Conservation (phyloP, 2,329 filamentous ascomycete genomes). For the Ceratocystiopsis sp. region DNA sequence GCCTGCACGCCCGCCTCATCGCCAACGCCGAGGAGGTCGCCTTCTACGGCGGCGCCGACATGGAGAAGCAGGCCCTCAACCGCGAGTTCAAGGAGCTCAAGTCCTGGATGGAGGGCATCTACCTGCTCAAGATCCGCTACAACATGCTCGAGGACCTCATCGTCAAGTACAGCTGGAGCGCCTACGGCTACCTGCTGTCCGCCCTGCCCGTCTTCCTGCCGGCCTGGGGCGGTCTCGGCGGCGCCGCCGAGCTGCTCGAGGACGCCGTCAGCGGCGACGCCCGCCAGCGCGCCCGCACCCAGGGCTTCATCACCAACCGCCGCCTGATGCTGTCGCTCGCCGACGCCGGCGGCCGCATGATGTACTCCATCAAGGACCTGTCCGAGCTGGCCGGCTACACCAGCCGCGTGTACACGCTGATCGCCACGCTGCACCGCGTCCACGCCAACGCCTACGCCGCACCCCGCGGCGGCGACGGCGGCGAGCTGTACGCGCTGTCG, state of each 20-base stretch:
- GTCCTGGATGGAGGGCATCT: conserved; percentile 96
- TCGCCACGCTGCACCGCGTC: conserved; percentile 84
- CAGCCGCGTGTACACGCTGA: conserved; percentile 85
- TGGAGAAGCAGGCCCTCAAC: conserved; percentile 85
- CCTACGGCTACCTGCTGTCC: conserved; percentile 86
- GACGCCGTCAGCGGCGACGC: conserved; percentile 20
- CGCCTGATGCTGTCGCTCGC: conserved; percentile 93
- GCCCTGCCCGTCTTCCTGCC: conserved; percentile 89
- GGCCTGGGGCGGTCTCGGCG: conserved; percentile 76
- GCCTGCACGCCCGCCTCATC: conserved; percentile 77
- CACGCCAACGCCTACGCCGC: conserved; percentile 73
- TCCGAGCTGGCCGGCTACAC: conserved; percentile 93
- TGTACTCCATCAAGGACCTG: conserved; percentile 98
- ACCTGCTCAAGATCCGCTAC: conserved; percentile 93
- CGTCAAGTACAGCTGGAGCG: conserved; percentile 96
- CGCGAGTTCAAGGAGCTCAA: conserved; percentile 85
- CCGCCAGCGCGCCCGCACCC: conserved; percentile 76
- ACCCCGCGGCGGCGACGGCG: conserved; percentile 22
- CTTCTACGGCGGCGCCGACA: conserved; percentile 90
- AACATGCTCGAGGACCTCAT: conserved; percentile 99
- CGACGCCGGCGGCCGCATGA: conserved; percentile 92
- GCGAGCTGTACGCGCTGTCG: conserved; percentile 70
- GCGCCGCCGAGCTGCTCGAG: conserved; percentile 44
- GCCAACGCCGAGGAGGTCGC: conserved; percentile 96
- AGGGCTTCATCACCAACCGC: conserved; percentile 98